phyloP scores from a whole-genome alignment of 352 stramenopile species.

The Pythium myriotylum region DNA sequence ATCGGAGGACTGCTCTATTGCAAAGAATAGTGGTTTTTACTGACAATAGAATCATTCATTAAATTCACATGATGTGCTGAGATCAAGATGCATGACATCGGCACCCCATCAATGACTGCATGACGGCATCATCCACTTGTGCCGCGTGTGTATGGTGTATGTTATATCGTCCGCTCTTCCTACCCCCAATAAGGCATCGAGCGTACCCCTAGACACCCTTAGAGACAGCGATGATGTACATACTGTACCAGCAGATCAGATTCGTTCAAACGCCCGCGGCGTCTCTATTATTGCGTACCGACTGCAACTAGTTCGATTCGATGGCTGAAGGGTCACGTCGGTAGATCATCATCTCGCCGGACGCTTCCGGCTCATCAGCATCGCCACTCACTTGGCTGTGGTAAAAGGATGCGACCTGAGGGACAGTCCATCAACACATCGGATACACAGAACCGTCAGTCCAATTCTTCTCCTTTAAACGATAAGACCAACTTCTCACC shows the following conservation, averaged over 20 bases:
- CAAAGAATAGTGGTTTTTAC: constrained; percentile 14
- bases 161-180: constrained; percentile 9
- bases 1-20: not conserved
- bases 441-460: not conserved
- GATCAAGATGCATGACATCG: too few relatives aligned
- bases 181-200: constrained; percentile 12
- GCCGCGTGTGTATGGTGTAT: too few relatives aligned
- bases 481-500: constrained; percentile 24
- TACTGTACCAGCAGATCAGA: not conserved
- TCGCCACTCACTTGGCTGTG: constrained; percentile 78
- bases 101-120: not conserved
- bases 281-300: constrained; percentile 13
- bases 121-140: not conserved
- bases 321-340: constrained; percentile 25
- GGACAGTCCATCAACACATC: not conserved
- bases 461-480: not conserved
- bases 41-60: too few relatives aligned
- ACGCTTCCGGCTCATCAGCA: constrained; percentile 56
- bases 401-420: constrained; percentile 55
- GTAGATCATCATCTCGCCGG: constrained; percentile 72
- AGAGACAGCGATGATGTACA: constrained; percentile 5
- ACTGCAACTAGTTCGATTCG: constrained; percentile 4
- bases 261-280: not conserved
- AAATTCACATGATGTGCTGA: too few relatives aligned
- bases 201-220: constrained; percentile 11